phyloP scores from a whole-genome alignment of 129 eudicot genomes.

The Lactuca sativa region DNA sequence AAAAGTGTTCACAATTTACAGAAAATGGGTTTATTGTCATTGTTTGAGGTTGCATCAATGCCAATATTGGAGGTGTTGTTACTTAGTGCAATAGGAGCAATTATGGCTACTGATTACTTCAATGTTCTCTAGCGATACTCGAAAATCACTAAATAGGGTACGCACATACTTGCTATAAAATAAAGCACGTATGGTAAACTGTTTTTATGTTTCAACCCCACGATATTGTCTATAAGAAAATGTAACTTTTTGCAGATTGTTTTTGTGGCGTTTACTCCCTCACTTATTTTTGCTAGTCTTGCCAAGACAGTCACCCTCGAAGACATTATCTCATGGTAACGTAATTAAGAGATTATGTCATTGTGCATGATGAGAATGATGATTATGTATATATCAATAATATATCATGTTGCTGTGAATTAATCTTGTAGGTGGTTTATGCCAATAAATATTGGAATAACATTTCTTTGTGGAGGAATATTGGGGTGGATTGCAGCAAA shows the following conservation, averaged over 20 bases:
- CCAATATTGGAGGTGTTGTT: conserved; percentile 51
- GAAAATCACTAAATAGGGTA: conserved; percentile 51
- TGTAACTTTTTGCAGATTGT: conserved; percentile 51
- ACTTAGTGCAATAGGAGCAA: conserved; percentile 39
- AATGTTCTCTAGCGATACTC: conserved; percentile 40
- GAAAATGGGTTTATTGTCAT: conserved; percentile 47
- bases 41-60: conserved; percentile 53
- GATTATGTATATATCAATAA: neutral
- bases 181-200: neutral
- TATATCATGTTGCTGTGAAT: too few relatives aligned
- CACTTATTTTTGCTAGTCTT: conserved; percentile 68
- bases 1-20: neutral
- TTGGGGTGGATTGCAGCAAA: conserved; percentile 74
- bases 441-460: conserved; percentile 69
- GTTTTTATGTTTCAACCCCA: neutral
- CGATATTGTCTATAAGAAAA: neutral
- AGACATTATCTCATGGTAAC: conserved; percentile 76
- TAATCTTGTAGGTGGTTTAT: conserved; percentile 74
- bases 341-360: conserved; percentile 20
- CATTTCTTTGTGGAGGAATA: conserved; percentile 62
- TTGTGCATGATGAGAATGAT: neutral
- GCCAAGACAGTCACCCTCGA: conserved; percentile 73
- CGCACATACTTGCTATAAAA: neutral
- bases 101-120: conserved; percentile 54
- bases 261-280: conserved; percentile 75